Percentiles rank a stretch among this genome's conserved stretches.
Conservation (phyloP, 2,329 filamentous ascomycete species). For the Rugonectria rugulosa region DNA sequence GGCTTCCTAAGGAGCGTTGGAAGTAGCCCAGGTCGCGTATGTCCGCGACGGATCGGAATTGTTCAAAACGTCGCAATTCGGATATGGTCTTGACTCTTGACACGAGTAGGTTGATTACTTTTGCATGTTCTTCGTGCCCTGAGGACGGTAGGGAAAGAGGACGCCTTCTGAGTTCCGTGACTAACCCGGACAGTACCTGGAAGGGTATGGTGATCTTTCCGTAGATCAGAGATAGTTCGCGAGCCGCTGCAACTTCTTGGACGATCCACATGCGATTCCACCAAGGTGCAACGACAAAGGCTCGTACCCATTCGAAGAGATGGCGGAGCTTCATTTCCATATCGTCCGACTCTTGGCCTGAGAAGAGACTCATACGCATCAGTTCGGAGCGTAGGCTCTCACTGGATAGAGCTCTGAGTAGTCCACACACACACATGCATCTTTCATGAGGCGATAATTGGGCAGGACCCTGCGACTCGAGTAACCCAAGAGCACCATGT, state of each 20-base stretch:
- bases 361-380: constrained; percentile 15
- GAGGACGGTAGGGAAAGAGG: neutral
- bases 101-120: constrained; percentile 22
- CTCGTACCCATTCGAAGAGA: constrained; percentile 31
- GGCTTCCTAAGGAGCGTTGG: constrained; percentile 25
- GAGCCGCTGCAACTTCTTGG: constrained; percentile 29
- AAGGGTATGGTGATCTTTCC: constrained; percentile 25
- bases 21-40: constrained; percentile 22
- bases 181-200: constrained; percentile 1
- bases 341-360: neutral
- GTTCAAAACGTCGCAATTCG: constrained; percentile 22
- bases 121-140: constrained; percentile 18
- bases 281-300: constrained; percentile 28
- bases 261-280: constrained; percentile 35
- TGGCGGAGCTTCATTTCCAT: constrained; percentile 21
- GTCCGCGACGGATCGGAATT: constrained; percentile 10
- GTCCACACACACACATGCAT: constrained; percentile 20
- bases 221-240: constrained; percentile 24
- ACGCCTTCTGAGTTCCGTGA: neutral
- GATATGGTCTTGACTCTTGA: constrained; percentile 22
- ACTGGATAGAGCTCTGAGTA: constrained; percentile 21
- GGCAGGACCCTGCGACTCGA: constrained; percentile 1
- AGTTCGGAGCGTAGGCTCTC: constrained; percentile 1
- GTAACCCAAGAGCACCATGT: constrained; percentile 5
- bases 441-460: constrained; percentile 17